Conservation (phyloP, 164 flowering plant species). For the Dillenia suffruticosa region DNA sequence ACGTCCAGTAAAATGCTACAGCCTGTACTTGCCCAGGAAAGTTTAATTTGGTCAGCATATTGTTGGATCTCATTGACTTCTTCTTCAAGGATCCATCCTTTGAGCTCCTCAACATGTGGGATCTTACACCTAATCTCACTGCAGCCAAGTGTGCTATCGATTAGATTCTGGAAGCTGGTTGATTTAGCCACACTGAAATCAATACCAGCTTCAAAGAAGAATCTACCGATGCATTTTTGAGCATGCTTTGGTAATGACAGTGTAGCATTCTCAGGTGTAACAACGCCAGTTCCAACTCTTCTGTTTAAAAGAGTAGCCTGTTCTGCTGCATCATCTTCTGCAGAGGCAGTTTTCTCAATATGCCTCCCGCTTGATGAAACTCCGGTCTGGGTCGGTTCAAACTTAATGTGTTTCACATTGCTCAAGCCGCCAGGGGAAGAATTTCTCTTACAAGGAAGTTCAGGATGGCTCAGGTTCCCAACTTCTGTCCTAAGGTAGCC, state of each 20-base stretch:
- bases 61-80: constrained; percentile 32
- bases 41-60: constrained; percentile 31
- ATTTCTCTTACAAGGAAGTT: constrained; percentile 18
- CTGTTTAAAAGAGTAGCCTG: not conserved
- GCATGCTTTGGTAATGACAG: constrained; percentile 7
- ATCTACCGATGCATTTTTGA: constrained; percentile 41
- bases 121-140: constrained; percentile 13
- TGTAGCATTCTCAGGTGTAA: constrained; percentile 1
- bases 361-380: constrained; percentile 9
- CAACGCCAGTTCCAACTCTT: not conserved
- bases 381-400: constrained; percentile 9
- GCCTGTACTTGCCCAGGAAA: constrained; percentile 66
- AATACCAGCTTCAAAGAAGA: constrained; percentile 46
- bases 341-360: not conserved
- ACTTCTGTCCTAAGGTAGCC: constrained; percentile 18
- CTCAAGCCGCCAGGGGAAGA: not conserved
- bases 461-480: constrained; percentile 10
- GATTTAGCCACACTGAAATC: constrained; percentile 34
- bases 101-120: constrained; percentile 46
- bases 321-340: constrained; percentile 1
- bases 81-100: constrained; percentile 44
- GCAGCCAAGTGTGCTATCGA: constrained; percentile 17
- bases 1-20: constrained; percentile 63
- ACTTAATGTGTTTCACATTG: constrained; percentile 9
- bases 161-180: constrained; percentile 41